Base-by-base conservation (phyloP, 768 basidiomycete species). In the Leccinum ochraceum region DNA sequence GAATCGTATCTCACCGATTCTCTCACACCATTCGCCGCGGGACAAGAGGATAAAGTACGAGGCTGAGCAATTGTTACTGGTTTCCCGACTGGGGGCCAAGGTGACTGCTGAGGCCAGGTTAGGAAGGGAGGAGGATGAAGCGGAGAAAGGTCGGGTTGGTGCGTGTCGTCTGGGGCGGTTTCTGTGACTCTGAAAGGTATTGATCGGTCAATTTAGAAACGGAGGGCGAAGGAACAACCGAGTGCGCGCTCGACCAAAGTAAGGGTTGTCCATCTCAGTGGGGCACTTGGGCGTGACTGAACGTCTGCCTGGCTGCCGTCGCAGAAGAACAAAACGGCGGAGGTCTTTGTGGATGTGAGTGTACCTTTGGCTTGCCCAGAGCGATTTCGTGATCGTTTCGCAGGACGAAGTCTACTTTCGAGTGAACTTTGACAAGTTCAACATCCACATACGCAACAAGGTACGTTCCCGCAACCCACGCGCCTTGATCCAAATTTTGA, bases 31-130 rank as follows among this genome's bases (percentile, higher is more conserved):
- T 44, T 94, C 92, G 22, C 91, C 91, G 10, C 80, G 84, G 32
- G 93, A 95, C 70, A 89, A 89, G 65, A 82, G 83, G 22, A 91
- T 95, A 52, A 81, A 86, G 62, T 94, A 93, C 69, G 92, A 92
- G 70, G 79, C 78, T 0, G 91, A 94, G 66, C 78, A 5, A 90
- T 87, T 74, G 85, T 92, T 1, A 63, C 77, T 2, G 89, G 90
- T 1, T 89, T 94, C 66, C 90, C 91, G 1, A 89, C 90, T 5
- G 84, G 79, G 89, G 66, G 86, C 87, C 22, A 92, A 86, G 67
- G 85, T 87, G 68, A 72, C 79, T 20, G 92, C 89, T 0, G 78
- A 78, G 39, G 81, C 82, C 55, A 81, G 89, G 55, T 67, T 92
- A 22, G 84, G 82, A 67, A 76, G 84, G 53, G 87, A 93, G 65